phyloP scores from a whole-genome alignment of 768 basidiomycete genomes.

The Tephrocybe sp. region DNA sequence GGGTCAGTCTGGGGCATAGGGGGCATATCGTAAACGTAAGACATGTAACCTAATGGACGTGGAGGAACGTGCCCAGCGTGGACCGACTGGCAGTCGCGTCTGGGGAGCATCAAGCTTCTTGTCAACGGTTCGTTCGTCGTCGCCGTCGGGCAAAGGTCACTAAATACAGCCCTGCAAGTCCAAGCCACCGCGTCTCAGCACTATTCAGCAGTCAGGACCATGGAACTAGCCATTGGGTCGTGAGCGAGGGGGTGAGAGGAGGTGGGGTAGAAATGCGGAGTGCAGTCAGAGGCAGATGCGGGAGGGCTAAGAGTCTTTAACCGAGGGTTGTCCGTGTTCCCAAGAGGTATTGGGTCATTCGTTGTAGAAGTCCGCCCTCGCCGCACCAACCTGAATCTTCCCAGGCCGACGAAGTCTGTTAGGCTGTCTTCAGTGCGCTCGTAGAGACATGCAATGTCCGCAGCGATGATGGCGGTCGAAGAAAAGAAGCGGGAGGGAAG shows the following conservation, averaged over 20 bases:
- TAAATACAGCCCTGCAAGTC: slow-evolving; percentile 8
- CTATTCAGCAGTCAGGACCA: slow-evolving; percentile 21
- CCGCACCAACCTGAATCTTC: slow-evolving; percentile 27
- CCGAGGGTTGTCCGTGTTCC: slow-evolving; percentile 19
- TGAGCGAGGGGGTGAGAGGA: slow-evolving; percentile 21
- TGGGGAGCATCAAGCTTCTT: slow-evolving; percentile 33
- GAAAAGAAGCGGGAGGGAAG: slow-evolving; percentile 20
- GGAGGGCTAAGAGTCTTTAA: slow-evolving; percentile 15
- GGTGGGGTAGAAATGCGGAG: slow-evolving; percentile 20
- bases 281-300: slow-evolving; percentile 14
- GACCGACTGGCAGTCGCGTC: slow-evolving; percentile 22
- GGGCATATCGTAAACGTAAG: slow-evolving; percentile 26
- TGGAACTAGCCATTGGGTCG: slow-evolving; percentile 38
- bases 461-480: slow-evolving; percentile 22
- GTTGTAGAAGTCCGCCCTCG: slow-evolving; percentile 24
- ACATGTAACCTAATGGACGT: slow-evolving; percentile 14
- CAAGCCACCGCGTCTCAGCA: slow-evolving; percentile 8
- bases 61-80: slow-evolving; percentile 12
- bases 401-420: slow-evolving; percentile 22
- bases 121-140: slow-evolving; percentile 16
- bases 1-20: slow-evolving; percentile 21
- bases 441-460: slow-evolving; percentile 36
- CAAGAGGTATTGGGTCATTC: slow-evolving; percentile 21
- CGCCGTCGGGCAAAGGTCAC: slow-evolving; percentile 14
- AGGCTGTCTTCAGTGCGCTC: slow-evolving; percentile 20